Evolutionary conservation across 495 filamentous ascomycete species (phyloP).

Genomic region (Evernia prunastri): DNA sequence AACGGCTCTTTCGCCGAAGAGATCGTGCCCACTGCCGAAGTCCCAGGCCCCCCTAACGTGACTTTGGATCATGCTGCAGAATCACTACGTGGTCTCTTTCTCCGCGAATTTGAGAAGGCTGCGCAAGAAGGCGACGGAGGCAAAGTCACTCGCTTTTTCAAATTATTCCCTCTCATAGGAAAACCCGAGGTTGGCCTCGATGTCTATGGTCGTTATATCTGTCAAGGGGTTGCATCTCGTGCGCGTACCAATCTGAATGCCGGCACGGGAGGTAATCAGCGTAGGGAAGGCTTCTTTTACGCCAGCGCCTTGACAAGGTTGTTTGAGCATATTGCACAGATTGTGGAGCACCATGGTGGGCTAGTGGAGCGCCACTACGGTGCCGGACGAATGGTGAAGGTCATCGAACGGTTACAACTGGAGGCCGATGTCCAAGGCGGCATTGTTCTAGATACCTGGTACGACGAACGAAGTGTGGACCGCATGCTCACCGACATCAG

Average conservation of each 20-base stretch:
- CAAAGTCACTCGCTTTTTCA: conserved; percentile 93
- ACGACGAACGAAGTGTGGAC: conserved; percentile 77
- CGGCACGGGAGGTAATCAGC: conserved; percentile 50
- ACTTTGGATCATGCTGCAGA: conserved; percentile 84
- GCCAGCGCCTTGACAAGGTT: conserved; percentile 83
- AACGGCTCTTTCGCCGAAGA: conserved; percentile 82
- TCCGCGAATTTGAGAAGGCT: conserved; percentile 92
- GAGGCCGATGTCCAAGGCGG: conserved; percentile 98
- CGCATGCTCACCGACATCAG: conserved; percentile 87
- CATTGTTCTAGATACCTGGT: conserved; percentile 91
- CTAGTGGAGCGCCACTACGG: conserved; percentile 94
- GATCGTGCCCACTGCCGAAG: conserved; percentile 91
- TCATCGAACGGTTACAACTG: conserved; percentile 86
- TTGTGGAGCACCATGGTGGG: conserved; percentile 82
- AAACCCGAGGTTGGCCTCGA: conserved; percentile 83
- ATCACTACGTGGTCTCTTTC: conserved; percentile 77
- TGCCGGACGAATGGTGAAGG: conserved; percentile 83
- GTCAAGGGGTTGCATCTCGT: conserved; percentile 77
- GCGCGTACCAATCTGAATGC: conserved; percentile 74
- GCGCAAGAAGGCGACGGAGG: conserved; percentile 75
- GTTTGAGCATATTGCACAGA: conserved; percentile 95
- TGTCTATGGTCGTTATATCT: conserved; percentile 92
- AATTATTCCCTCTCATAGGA: conserved; percentile 92
- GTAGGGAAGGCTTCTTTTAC: conserved; percentile 76
- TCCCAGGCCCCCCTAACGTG: conserved; percentile 81